Evolutionary conservation across 768 basidiomycete genomes (phyloP).

Genomic region (Punctularia strigosozonata): DNA sequence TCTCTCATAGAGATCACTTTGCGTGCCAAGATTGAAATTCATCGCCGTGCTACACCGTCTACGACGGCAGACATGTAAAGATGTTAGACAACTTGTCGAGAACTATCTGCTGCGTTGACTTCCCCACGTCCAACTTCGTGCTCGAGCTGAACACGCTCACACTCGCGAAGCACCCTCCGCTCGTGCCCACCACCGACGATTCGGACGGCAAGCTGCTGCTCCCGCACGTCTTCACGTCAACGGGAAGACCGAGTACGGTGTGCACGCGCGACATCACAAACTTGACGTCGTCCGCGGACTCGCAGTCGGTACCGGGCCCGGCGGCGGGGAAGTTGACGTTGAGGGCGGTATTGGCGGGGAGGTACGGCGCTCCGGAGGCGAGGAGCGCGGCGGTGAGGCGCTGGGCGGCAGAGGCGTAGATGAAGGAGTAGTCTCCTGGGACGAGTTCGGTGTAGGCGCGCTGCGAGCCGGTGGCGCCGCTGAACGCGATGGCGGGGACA

Average conservation of each 20-base stretch:
- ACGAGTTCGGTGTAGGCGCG: conserved; percentile 40
- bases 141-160: conserved; percentile 19
- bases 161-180: conserved; percentile 19
- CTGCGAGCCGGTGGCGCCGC: conserved; percentile 25
- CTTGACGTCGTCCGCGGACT: conserved; percentile 12
- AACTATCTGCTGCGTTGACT: conserved; percentile 17
- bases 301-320: conserved; percentile 15
- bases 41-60: no score
- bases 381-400: conserved; percentile 24
- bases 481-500: conserved; percentile 40
- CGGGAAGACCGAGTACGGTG: conserved; percentile 10
- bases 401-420: conserved; percentile 31
- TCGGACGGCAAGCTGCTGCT: conserved; percentile 19
- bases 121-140: conserved; percentile 21
- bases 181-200: conserved; percentile 10
- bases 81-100: conserved; percentile 10
- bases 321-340: conserved; percentile 25
- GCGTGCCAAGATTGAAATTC: no score
- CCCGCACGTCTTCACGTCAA: conserved; percentile 22
- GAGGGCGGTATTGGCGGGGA: conserved; percentile 19
- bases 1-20: no score
- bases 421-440: conserved; percentile 19
- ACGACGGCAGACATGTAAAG: no score
- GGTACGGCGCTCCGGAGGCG: conserved; percentile 14
- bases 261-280: conserved; percentile 23